These are phyloP conservation scores for Wickerhamiella australiensis DNA, from an alignment of 805 yeast species.

Conservation along the genomic window DNA sequence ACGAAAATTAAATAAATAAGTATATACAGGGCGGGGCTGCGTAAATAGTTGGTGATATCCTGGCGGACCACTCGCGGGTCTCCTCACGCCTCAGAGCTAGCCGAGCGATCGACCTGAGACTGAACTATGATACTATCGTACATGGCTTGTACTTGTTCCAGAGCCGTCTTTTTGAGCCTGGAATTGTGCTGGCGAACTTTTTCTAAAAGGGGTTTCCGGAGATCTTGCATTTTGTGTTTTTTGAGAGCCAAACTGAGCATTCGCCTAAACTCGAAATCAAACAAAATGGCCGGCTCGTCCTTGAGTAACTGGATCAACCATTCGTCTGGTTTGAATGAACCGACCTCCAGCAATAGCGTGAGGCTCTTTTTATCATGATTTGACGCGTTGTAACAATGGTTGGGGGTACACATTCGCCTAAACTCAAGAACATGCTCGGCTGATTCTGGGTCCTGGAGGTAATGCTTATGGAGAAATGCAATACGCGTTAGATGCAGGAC, in stretches of 20 bases:
- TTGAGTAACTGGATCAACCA: neutral
- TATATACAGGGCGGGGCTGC: too few species aligned
- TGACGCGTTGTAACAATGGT: neutral
- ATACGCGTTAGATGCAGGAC: constrained; percentile 17
- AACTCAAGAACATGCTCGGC: constrained; percentile 8
- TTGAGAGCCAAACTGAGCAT: neutral
- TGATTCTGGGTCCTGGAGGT: neutral
- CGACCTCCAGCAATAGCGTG: neutral
- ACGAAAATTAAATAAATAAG: too few species aligned
- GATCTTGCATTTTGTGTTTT: neutral
- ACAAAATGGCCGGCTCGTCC: neutral
- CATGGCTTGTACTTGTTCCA: neutral
- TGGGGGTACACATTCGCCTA: constrained; percentile 3
- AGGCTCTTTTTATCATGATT: constrained; percentile 7
- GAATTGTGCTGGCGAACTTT: neutral
- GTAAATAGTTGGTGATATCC: too few species aligned
- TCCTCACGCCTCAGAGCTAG: too few species aligned
- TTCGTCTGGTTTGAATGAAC: neutral
- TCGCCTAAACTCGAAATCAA: constrained; percentile 1
- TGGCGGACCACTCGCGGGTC: too few species aligned
- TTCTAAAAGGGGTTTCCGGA: neutral
- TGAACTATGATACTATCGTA: neutral
- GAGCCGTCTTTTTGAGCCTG: neutral
- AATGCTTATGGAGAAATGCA: constrained; percentile 13
- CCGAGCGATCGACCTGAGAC: too few species aligned